phyloP scores from a whole-genome alignment of 805 yeast genomes.

The Cyberlindnera nakhonratchasimensis region DNA sequence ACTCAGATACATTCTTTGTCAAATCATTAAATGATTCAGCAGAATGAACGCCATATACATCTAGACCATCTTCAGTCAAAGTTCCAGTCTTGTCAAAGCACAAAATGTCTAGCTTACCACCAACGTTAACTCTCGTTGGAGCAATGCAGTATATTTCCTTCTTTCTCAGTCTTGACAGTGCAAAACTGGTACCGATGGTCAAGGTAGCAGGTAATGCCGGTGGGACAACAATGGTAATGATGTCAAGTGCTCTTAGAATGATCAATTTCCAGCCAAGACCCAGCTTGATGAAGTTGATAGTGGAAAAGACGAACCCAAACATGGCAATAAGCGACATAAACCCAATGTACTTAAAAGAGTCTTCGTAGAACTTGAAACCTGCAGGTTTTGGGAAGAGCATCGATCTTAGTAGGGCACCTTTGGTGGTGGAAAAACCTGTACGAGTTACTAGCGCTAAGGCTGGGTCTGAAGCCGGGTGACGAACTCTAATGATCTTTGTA shows the following conservation, averaged over 20 bases:
- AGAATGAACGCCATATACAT: slow-evolving; percentile 67
- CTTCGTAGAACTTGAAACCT: slow-evolving; percentile 89
- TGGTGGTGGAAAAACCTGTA: slow-evolving; percentile 93
- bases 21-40: slow-evolving; percentile 30
- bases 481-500: slow-evolving; percentile 80
- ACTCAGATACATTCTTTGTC: slow-evolving; percentile 21
- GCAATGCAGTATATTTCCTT: slow-evolving; percentile 82
- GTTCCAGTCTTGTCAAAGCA: slow-evolving; percentile 99
- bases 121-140: slow-evolving; percentile 93
- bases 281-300: slow-evolving; percentile 73
- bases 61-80: slow-evolving; percentile 93
- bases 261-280: slow-evolving; percentile 69
- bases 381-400: slow-evolving; percentile 96
- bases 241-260: slow-evolving; percentile 84
- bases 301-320: slow-evolving; percentile 79
- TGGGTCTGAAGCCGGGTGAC: slow-evolving; percentile 50
- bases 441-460: slow-evolving; percentile 85
- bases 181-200: slow-evolving; percentile 94
- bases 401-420: slow-evolving; percentile 89
- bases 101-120: slow-evolving; percentile 85
- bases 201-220: slow-evolving; percentile 98
- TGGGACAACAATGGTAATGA: slow-evolving; percentile 95
- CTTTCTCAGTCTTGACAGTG: slow-evolving; percentile 68
- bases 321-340: slow-evolving; percentile 86
- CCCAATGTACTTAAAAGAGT: slow-evolving; percentile 94